A percentile compares a stretch with the other conserved stretches of the same genome.
These are phyloP conservation scores for Flaveria linearis DNA, from an alignment of 129 eudicot genomes.

Conservation along the genomic window DNA sequence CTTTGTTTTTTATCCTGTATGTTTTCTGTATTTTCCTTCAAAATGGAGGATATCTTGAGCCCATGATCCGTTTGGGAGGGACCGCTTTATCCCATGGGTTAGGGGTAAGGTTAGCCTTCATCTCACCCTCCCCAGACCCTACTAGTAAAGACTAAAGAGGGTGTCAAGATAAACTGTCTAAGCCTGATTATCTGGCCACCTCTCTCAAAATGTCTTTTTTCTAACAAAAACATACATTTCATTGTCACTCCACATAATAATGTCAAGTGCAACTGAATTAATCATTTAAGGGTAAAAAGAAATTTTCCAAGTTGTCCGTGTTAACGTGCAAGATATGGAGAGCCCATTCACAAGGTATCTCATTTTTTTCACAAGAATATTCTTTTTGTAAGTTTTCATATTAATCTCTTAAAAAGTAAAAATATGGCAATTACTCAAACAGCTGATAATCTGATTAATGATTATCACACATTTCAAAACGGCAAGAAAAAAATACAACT, in stretches of 20 bases:
- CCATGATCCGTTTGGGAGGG: too few species aligned
- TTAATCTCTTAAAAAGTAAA: not conserved
- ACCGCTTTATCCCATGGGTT: too few species aligned
- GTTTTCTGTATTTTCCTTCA: too few species aligned
- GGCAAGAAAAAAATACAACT: not conserved
- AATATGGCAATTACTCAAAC: not conserved
- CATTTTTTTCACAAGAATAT: constrained; percentile 5
- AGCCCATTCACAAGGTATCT: not conserved
- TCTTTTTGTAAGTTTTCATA: not conserved
- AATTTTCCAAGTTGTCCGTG: not conserved
- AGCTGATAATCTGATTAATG: not conserved
- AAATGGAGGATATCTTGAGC: too few species aligned
- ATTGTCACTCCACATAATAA: not conserved
- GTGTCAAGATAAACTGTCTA: not conserved
- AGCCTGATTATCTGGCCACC: not conserved
- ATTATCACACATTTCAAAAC: not conserved
- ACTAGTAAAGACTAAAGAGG: too few species aligned
- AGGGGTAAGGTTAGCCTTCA: too few species aligned
- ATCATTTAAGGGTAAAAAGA: not conserved
- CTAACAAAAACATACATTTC: not conserved
- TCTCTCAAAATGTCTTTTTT: not conserved
- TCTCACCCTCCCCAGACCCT: too few species aligned
- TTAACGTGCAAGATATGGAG: not conserved
- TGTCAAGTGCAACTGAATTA: not conserved
- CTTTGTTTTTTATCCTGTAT: too few species aligned